Percentiles rank a stretch among this genome's conserved stretches.
Conservation (phyloP, 768 basidiomycete species). For the Suillus subalutaceus region DNA sequence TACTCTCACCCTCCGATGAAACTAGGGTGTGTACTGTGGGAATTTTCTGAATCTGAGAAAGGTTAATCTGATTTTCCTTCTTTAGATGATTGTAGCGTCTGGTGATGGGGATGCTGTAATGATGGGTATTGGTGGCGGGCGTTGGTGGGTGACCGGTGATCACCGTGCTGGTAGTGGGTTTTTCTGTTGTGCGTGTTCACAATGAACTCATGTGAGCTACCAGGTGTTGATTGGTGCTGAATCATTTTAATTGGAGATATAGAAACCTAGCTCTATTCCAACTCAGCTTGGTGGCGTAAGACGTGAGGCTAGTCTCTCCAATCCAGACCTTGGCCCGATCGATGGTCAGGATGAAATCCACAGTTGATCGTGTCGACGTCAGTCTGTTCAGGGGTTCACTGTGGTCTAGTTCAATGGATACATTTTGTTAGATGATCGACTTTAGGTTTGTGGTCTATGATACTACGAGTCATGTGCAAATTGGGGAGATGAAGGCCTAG, state of each 20-base stretch:
- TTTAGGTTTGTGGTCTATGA: not conserved
- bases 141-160: not conserved
- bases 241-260: not conserved
- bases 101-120: not conserved
- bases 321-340: not conserved
- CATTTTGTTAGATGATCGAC: not conserved
- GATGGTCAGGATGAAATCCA: not conserved
- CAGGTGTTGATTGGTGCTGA: not conserved
- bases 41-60: not conserved
- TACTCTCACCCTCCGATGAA: not conserved
- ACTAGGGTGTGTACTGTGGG: not conserved
- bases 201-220: not conserved
- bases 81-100: not conserved
- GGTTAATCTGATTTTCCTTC: slow-evolving; percentile 1
- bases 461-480: not conserved
- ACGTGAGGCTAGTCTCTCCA: not conserved
- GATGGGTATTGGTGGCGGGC: not conserved
- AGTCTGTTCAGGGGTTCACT: not conserved
- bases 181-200: not conserved
- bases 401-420: not conserved
- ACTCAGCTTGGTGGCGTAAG: not conserved
- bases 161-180: not conserved
- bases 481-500: not conserved
- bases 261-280: not conserved
- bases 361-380: not conserved